Evolutionary conservation across 2,329 filamentous ascomycete genomes (phyloP).

Genomic region (Ophiocordyceps camponoti-leonardi): DNA sequence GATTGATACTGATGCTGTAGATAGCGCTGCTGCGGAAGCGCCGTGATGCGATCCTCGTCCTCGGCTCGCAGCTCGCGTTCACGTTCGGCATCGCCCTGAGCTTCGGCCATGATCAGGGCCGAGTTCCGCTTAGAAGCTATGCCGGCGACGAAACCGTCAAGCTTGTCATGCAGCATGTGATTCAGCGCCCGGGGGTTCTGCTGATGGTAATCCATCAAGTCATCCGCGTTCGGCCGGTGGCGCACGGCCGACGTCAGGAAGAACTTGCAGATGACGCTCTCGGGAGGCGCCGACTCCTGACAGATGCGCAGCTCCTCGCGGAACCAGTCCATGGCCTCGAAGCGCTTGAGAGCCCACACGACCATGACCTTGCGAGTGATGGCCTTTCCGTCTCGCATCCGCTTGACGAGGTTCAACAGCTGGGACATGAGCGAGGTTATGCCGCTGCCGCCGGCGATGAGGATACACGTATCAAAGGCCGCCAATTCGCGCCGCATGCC

Average conservation of each 20-base stretch:
- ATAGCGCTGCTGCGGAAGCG: constrained; percentile 54
- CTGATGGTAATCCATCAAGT: constrained; percentile 20
- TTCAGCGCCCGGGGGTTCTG: constrained; percentile 40
- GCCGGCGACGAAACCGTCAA: constrained; percentile 74
- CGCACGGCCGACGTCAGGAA: constrained; percentile 61
- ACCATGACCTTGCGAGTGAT: constrained; percentile 82
- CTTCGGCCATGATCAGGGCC: constrained; percentile 65
- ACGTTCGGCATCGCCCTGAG: constrained; percentile 58
- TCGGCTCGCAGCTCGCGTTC: constrained; percentile 67
- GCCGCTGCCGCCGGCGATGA: constrained; percentile 86
- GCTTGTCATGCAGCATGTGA: constrained; percentile 64
- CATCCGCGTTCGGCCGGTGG: constrained; percentile 15
- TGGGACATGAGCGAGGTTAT: constrained; percentile 90
- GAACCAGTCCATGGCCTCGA: constrained; percentile 96
- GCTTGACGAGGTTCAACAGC: constrained; percentile 82
- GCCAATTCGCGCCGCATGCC: constrained; percentile 82
- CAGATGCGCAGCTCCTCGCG: constrained; percentile 87
- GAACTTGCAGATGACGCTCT: constrained; percentile 84
- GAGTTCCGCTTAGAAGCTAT: constrained; percentile 80
- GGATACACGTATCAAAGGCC: constrained; percentile 81
- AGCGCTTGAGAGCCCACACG: constrained; percentile 81
- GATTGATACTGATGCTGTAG: constrained; percentile 33
- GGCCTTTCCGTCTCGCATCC: constrained; percentile 87
- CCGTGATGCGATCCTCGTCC: constrained; percentile 70
- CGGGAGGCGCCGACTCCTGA: constrained; percentile 71